Percentiles rank a stretch among this genome's conserved stretches.
Evolutionary conservation across 495 filamentous ascomycete genomes (phyloP).

Genomic region (Glonium stellatum): DNA sequence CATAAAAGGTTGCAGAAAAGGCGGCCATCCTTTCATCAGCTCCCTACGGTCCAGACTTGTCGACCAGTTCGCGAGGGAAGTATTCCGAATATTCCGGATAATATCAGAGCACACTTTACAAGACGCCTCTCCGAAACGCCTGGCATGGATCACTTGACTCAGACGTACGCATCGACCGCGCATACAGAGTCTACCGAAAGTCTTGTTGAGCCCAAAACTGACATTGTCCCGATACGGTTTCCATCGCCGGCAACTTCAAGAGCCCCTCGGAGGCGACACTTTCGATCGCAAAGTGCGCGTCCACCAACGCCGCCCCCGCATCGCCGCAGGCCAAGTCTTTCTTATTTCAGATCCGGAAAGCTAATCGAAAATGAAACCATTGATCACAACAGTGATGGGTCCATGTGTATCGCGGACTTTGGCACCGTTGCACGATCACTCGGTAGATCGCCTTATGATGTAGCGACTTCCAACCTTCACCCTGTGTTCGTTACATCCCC

Average conservation of each 20-base stretch:
- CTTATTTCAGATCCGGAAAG: slow-evolving; percentile 16
- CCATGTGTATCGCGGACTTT: slow-evolving; percentile 32
- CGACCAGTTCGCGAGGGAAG: slow-evolving; percentile 8
- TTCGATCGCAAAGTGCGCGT: slow-evolving; percentile 15
- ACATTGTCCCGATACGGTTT: slow-evolving; percentile 6
- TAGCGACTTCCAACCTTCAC: slow-evolving; percentile 27
- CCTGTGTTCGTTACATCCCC: slow-evolving; percentile 7
- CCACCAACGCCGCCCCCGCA: slow-evolving; percentile 16
- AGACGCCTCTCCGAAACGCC: slow-evolving; percentile 22
- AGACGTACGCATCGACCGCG: slow-evolving; percentile 18
- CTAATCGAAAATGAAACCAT: slow-evolving; percentile 4
- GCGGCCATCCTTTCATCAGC: slow-evolving; percentile 17
- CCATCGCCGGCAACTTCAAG: slow-evolving; percentile 7
- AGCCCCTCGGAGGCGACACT: slow-evolving; percentile 6
- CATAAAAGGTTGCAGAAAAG: slow-evolving; percentile 32
- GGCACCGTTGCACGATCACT: slow-evolving; percentile 35
- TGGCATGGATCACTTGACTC: slow-evolving; percentile 28
- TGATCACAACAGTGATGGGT: slow-evolving; percentile 11
- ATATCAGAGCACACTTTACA: slow-evolving; percentile 14
- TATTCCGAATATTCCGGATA: slow-evolving; percentile 20
- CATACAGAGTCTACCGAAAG: slow-evolving; percentile 4
- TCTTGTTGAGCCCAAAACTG: background rate
- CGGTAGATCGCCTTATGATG: slow-evolving; percentile 41
- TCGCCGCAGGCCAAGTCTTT: slow-evolving; percentile 21
- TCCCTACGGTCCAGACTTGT: slow-evolving; percentile 24